Base-by-base conservation (phyloP, 1,284 basidiomycete genomes). In the Termitomyces sp. region DNA sequence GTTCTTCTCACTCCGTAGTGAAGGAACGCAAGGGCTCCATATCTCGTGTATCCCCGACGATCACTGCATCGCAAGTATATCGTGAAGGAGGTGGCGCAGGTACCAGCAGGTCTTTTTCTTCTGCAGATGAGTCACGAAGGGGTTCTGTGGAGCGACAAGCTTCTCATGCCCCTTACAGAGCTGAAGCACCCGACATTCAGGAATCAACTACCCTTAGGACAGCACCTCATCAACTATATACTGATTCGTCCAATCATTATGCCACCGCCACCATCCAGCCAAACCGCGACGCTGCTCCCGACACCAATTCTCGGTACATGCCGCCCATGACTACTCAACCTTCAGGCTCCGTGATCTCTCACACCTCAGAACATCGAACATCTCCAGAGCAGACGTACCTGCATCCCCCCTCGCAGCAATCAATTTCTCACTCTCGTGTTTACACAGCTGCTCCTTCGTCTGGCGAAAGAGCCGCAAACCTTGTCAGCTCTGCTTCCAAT, bases 1-100 rank as follows among this genome's bases (percentile, higher is more conserved):
- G 36, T 21, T 13, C 31, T 13, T 5, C 24, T n/a, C n/a, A 30
- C 19, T 28, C 33, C 1, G n/a, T 31, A 9, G 43, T n/a, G 24
- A 48, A 56, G 38, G 59, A 64, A 41, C 57, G 58, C 15, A 55
- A 50, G 26, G 12, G 51, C 13, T 62, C 61, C 7, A 15, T 56
- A 24, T 57, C 60, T 26, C 57, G 24, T 19, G 41, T 50, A 17
- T 30, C 55, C 15, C 43, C 48, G 9, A 44, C 41, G 24, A 30
- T 40, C n/a, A 42, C 40, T 10, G 10, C 34, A 45, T 28, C 48
- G 12, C 50, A 51, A 24, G 33, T 30, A 9, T 30, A 41, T 34
- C 42, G 21, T 19, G 57, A 58, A 30, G 45, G 24, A 36, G 19
- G 41, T 50, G 49, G 50, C 45, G 50, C 50, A 40, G 38, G 36